A percentile compares a stretch with the other conserved stretches of the same genome.
phyloP scores from a whole-genome alignment of 208 protist genomes.

The Trichomonas tenax region DNA sequence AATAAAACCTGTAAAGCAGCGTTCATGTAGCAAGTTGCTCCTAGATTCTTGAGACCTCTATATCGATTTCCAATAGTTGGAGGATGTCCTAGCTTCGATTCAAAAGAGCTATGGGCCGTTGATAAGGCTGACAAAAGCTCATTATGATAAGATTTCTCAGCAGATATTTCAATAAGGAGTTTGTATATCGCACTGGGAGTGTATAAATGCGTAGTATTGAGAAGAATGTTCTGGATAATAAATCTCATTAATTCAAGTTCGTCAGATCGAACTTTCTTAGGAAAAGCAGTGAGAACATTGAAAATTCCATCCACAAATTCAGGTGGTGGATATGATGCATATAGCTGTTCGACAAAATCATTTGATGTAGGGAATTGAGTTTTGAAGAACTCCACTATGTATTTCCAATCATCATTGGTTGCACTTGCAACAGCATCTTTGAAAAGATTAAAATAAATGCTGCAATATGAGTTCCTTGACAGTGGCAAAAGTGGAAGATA shows the following conservation, averaged over 20 bases:
- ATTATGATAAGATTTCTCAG: neutral
- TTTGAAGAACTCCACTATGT: neutral
- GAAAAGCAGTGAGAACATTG: neutral
- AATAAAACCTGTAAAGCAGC: neutral
- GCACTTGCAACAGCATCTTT: neutral
- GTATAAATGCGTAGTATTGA: neutral
- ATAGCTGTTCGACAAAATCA: neutral
- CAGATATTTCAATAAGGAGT: neutral
- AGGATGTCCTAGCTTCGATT: neutral
- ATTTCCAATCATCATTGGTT: neutral
- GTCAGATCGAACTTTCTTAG: neutral
- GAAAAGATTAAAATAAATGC: neutral
- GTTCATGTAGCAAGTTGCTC: conserved; percentile 3
- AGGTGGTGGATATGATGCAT: neutral
- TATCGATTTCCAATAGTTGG: neutral
- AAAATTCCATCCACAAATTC: neutral
- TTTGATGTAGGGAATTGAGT: neutral
- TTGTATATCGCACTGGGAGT: neutral
- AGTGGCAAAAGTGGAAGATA: neutral
- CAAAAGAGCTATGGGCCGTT: neutral
- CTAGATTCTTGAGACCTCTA: neutral
- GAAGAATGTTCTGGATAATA: neutral
- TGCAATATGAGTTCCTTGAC: neutral
- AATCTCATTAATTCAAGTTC: neutral
- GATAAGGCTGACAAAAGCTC: neutral